phyloP scores from a whole-genome alignment of 495 filamentous ascomycete species.

The Zalerion maritima region DNA sequence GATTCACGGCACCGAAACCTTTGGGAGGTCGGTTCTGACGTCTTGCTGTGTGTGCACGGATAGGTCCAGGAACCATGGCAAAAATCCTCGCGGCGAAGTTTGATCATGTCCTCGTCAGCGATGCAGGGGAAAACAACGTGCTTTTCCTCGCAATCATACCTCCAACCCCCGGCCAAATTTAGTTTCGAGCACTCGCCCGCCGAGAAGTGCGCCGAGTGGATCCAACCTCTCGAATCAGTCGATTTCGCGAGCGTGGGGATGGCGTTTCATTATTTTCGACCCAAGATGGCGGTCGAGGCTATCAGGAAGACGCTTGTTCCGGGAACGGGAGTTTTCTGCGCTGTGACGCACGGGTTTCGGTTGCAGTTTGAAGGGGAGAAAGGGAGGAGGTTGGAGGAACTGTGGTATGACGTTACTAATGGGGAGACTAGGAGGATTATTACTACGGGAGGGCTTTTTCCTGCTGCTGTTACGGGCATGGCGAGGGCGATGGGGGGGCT shows the following conservation, averaged over 20 bases:
- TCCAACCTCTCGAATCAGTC: neutral
- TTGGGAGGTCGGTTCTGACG: too few relatives aligned
- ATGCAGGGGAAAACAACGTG: too few relatives aligned
- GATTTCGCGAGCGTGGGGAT: slow-evolving; percentile 2
- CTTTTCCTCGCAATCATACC: slow-evolving; percentile 1
- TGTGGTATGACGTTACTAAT: neutral
- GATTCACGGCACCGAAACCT: too few relatives aligned
- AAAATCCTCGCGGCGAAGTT: neutral
- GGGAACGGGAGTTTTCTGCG: neutral
- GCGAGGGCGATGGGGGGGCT: slow-evolving; percentile 1
- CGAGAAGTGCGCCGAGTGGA: slow-evolving; percentile 2
- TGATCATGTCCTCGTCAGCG: slow-evolving; percentile 1
- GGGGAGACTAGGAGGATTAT: slow-evolving; percentile 1
- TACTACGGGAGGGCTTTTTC: neutral
- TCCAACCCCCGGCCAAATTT: slow-evolving; percentile 1
- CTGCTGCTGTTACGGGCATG: neutral
- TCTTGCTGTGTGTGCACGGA: neutral
- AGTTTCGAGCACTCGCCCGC: neutral
- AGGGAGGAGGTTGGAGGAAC: neutral
- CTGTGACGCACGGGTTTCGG: slow-evolving; percentile 1
- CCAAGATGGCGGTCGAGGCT: neutral
- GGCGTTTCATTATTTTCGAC: slow-evolving; percentile 3
- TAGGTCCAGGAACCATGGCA: slow-evolving; percentile 1
- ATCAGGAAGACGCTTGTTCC: neutral
- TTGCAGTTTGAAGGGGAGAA: slow-evolving; percentile 1